Conservation (phyloP, 305 asterid species). For the Fraxinus sp. region DNA sequence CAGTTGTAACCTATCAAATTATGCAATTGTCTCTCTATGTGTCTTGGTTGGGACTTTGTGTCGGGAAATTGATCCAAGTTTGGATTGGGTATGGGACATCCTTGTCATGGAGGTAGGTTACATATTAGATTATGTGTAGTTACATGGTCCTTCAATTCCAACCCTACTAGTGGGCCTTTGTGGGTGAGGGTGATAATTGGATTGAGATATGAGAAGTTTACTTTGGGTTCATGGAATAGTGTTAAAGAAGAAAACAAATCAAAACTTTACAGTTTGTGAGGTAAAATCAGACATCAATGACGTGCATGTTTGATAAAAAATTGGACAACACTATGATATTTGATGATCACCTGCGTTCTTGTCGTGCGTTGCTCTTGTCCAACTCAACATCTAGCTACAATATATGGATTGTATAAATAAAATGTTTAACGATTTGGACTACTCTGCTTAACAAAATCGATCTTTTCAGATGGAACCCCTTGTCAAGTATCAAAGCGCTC, state of each 20-base stretch:
- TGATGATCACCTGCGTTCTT: neutral
- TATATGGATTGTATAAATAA: neutral
- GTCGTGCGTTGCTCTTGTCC: neutral
- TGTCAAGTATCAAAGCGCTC: neutral
- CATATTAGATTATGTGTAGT: constrained; percentile 16
- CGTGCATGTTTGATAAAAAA: neutral
- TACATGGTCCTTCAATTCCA: neutral
- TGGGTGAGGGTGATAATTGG: neutral
- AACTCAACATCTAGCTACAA: neutral
- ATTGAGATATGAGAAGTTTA: neutral
- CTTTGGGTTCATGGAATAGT: neutral
- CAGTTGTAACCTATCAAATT: constrained; percentile 8
- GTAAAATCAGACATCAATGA: neutral
- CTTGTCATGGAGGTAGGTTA: constrained; percentile 26
- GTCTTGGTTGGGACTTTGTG: constrained; percentile 31
- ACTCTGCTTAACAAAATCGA: neutral
- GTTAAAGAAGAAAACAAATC: neutral
- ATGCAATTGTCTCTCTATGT: constrained; percentile 1
- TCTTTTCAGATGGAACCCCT: neutral
- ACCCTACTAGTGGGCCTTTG: neutral
- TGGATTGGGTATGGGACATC: constrained; percentile 22
- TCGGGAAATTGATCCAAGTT: constrained; percentile 19
- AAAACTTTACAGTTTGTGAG: neutral
- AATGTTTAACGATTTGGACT: neutral
- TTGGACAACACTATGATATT: neutral